Conservation (phyloP, 306 rosid genomes). For the Cucurbita ficifolia region DNA sequence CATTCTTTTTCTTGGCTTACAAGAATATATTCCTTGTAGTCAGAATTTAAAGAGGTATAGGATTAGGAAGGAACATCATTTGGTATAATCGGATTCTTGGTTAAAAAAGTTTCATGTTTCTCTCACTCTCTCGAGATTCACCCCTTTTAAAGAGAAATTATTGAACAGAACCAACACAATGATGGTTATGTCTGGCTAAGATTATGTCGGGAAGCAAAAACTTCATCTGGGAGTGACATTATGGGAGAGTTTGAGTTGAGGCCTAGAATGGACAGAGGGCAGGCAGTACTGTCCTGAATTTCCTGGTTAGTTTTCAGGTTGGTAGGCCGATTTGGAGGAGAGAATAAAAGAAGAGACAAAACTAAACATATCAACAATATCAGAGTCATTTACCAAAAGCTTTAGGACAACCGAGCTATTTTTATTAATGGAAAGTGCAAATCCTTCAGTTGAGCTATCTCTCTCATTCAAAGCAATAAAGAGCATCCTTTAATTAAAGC, state of each 20-base stretch:
- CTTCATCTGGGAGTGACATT: conserved; percentile 1
- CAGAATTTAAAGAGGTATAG: not conserved
- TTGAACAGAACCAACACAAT: not conserved
- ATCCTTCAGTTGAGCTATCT: conserved; percentile 14
- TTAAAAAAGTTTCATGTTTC: not conserved
- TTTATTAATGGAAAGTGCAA: conserved; percentile 47
- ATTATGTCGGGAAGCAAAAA: not conserved
- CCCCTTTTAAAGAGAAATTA: not conserved
- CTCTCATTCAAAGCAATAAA: conserved; percentile 49
- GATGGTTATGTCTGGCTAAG: not conserved
- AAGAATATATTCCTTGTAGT: conserved; percentile 9
- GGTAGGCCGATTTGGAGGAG: not conserved
- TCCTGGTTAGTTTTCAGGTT: not conserved
- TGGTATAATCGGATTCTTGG: conserved; percentile 4
- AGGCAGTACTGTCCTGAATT: not conserved
- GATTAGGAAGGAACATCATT: not conserved
- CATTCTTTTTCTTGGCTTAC: conserved; percentile 1
- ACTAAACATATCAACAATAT: conserved; percentile 3
- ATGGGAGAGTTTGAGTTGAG: not conserved
- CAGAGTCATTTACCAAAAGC: conserved; percentile 18
- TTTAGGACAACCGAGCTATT: conserved; percentile 36
- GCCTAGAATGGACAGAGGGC: not conserved
- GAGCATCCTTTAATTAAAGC: conserved; percentile 62
- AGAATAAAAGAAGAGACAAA: not conserved
- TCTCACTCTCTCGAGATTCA: not conserved